These are phyloP conservation scores for Prosopis cineraria DNA, from an alignment of 306 rosid genomes.

Conservation along the genomic window DNA sequence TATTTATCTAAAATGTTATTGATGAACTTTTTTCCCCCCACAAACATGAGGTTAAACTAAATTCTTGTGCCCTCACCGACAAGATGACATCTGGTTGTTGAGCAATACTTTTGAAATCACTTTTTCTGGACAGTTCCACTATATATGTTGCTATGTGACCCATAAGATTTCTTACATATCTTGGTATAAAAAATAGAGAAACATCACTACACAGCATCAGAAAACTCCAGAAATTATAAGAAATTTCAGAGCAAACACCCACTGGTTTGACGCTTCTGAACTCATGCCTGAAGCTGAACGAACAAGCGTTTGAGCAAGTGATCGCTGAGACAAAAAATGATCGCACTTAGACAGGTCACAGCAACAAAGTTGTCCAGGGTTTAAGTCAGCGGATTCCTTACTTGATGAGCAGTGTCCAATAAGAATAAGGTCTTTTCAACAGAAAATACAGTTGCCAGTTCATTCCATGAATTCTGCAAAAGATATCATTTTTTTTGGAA, in stretches of 20 bases:
- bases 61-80: constrained; percentile 53
- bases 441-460: constrained; percentile 80
- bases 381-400: constrained; percentile 39
- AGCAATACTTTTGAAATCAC: constrained; percentile 71
- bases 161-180: constrained; percentile 84
- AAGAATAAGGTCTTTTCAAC: constrained; percentile 66
- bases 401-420: constrained; percentile 80
- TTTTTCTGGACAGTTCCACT: constrained; percentile 70
- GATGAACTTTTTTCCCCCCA: constrained; percentile 25
- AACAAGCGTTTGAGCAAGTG: constrained; percentile 92
- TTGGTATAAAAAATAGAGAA: constrained; percentile 31
- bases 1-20: constrained; percentile 37
- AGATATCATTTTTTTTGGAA: constrained; percentile 7
- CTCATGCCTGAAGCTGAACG: constrained; percentile 83
- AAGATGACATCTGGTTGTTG: constrained; percentile 80
- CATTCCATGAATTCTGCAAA: constrained; percentile 85
- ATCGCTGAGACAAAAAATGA: constrained; percentile 59
- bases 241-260: constrained; percentile 42
- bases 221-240: not conserved
- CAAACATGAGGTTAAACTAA: constrained; percentile 26
- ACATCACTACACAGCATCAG: constrained; percentile 26
- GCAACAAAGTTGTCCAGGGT: constrained; percentile 18
- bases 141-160: constrained; percentile 72
- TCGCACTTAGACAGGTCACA: constrained; percentile 30
- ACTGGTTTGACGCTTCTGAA: constrained; percentile 79